Conservation (phyloP, 768 basidiomycete genomes). For the Phylloporus sp. region DNA sequence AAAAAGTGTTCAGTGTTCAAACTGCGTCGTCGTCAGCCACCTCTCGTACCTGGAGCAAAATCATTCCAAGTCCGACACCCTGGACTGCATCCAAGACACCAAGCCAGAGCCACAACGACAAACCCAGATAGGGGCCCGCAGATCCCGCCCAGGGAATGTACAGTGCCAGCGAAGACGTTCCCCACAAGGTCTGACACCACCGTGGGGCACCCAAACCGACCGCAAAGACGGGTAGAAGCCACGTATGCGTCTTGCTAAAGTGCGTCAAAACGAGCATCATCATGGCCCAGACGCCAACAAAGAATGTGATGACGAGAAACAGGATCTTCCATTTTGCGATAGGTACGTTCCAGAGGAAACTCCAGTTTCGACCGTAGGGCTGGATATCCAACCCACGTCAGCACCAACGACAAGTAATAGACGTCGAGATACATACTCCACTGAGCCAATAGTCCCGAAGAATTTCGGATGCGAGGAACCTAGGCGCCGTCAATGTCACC, state of each 20-base stretch:
- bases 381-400: constrained; percentile 27
- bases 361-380: constrained; percentile 94
- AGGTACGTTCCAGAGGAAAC: constrained; percentile 83
- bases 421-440: constrained; percentile 47
- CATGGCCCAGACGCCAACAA: constrained; percentile 79
- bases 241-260: constrained; percentile 92
- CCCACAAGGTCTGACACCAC: constrained; percentile 99
- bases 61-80: constrained; percentile 92
- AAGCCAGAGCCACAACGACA: constrained; percentile 91
- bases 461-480: constrained; percentile 86
- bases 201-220: constrained; percentile 90
- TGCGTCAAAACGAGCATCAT: constrained; percentile 72
- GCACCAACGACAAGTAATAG: constrained; percentile 2
- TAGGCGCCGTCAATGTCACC: constrained; percentile 8
- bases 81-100: constrained; percentile 93
- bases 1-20: neutral
- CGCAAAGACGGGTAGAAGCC: constrained; percentile 91
- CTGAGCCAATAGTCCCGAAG: constrained; percentile 92
- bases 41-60: constrained; percentile 57
- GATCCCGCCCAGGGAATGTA: constrained; percentile 92
- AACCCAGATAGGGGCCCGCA: constrained; percentile 83
- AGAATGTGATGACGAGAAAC: constrained; percentile 77
- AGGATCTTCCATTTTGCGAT: constrained; percentile 82
- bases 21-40: neutral
- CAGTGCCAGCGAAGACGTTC: constrained; percentile 86